Percentiles rank a stretch among this genome's conserved stretches.
Conservation (phyloP, 1,284 basidiomycete species). For the Microbotryum scabiosae region DNA sequence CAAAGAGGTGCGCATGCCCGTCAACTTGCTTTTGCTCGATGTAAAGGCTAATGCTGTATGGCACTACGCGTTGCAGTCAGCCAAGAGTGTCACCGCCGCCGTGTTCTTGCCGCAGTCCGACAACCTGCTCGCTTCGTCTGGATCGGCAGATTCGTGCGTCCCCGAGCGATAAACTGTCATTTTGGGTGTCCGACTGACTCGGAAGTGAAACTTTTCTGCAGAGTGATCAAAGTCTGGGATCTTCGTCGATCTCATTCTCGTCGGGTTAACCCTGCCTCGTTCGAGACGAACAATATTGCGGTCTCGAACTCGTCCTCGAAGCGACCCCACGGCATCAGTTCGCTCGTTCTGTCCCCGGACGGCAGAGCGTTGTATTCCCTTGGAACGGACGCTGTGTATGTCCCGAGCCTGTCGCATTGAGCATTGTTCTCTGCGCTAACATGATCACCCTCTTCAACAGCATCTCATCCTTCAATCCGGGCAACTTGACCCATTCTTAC, state of each 20-base stretch:
- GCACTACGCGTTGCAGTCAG: slow-evolving; percentile 5
- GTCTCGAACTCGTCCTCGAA: neutral
- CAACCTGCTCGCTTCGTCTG: slow-evolving; percentile 32
- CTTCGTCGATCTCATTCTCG: slow-evolving; percentile 31
- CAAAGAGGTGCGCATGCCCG: slow-evolving; percentile 10
- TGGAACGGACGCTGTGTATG: slow-evolving; percentile 29
- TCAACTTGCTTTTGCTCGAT: neutral
- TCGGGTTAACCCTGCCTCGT: slow-evolving; percentile 32
- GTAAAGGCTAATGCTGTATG: neutral
- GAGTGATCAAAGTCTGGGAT: slow-evolving; percentile 35
- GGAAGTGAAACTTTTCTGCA: slow-evolving; percentile 3
- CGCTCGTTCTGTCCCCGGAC: slow-evolving; percentile 31
- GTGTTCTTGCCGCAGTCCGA: slow-evolving; percentile 27
- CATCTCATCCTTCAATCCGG: slow-evolving; percentile 27
- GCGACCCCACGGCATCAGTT: slow-evolving; percentile 32
- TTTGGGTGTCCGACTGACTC: neutral
- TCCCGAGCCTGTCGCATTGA: neutral
- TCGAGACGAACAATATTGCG: slow-evolving; percentile 30
- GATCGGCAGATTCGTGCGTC: slow-evolving; percentile 31
- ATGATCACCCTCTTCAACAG: slow-evolving; percentile 3
- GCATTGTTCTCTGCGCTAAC: too few relatives aligned
- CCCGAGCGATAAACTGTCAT: too few relatives aligned
- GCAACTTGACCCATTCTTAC: slow-evolving; percentile 25
- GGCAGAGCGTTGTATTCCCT: slow-evolving; percentile 30
- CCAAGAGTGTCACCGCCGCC: slow-evolving; percentile 32